Evolutionary conservation across 2,329 filamentous ascomycete genomes (phyloP).

Genomic region (Cercospora sp.): DNA sequence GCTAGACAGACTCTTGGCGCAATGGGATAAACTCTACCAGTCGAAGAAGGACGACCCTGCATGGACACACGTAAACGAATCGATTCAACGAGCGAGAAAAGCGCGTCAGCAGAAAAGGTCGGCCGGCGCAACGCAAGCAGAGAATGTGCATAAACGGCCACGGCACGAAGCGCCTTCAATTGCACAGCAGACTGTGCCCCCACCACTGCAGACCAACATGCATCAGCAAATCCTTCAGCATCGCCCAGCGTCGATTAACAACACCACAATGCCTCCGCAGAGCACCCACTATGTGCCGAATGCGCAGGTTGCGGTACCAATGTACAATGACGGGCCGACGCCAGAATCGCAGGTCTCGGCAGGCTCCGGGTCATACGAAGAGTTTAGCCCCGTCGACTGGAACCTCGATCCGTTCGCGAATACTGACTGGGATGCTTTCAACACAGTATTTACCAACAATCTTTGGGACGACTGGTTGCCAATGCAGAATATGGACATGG

Average conservation of each 20-base stretch:
- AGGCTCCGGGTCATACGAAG: background rate
- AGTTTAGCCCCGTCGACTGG: slow-evolving; percentile 18
- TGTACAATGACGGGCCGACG: background rate
- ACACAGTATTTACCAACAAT: slow-evolving; percentile 23
- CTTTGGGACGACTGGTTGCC: slow-evolving; percentile 17
- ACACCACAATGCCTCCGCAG: background rate
- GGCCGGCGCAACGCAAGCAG: background rate
- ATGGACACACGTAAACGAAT: slow-evolving; percentile 34
- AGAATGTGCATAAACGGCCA: slow-evolving; percentile 9
- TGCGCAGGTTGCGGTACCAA: background rate
- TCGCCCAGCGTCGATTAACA: background rate
- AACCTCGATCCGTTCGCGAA: slow-evolving; percentile 14
- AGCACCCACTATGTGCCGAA: background rate
- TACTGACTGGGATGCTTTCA: slow-evolving; percentile 24
- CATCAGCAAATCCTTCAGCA: slow-evolving; percentile 12
- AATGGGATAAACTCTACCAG: slow-evolving; percentile 32
- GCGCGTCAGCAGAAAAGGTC: slow-evolving; percentile 15
- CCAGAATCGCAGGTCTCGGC: slow-evolving; percentile 11
- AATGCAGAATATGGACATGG: slow-evolving; percentile 16
- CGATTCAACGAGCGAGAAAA: slow-evolving; percentile 30
- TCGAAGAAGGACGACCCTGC: slow-evolving; percentile 30
- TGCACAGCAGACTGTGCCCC: background rate
- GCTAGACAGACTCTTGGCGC: slow-evolving; percentile 29
- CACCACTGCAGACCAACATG: background rate
- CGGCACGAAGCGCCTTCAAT: slow-evolving; percentile 5